A percentile compares a stretch with the other conserved stretches of the same genome.
phyloP scores from a whole-genome alignment of 2,329 filamentous ascomycete genomes.

The Aaosphaeria arxii region DNA sequence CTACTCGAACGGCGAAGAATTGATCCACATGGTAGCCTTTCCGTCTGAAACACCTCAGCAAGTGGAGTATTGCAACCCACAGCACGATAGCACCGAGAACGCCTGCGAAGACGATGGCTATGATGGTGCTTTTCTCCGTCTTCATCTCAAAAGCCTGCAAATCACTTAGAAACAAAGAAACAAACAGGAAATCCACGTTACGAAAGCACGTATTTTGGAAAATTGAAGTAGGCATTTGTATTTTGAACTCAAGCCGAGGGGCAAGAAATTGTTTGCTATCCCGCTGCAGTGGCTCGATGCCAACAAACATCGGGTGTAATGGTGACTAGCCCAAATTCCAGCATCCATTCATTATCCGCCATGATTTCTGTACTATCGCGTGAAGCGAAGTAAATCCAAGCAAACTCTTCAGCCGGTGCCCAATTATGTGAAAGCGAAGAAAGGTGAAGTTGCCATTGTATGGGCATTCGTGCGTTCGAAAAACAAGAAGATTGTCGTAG shows the following conservation, averaged over 20 bases:
- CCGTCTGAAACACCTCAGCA: constrained; percentile 14
- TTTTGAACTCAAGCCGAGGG: not conserved
- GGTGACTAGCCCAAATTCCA: no score
- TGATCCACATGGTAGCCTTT: constrained; percentile 12
- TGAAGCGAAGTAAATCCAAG: no score
- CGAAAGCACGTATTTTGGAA: not conserved
- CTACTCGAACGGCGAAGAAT: not conserved
- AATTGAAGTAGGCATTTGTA: not conserved
- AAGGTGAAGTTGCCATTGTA: no score
- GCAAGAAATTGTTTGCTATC: not conserved
- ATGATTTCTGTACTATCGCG: no score
- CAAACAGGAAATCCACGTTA: not conserved
- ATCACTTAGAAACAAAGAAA: not conserved
- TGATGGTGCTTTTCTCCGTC: constrained; percentile 12
- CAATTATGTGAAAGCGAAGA: no score
- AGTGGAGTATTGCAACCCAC: constrained; percentile 14
- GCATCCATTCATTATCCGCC: no score
- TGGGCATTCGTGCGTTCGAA: no score
- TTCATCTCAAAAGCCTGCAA: not conserved
- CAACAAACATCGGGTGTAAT: no score
- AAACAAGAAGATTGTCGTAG: no score
- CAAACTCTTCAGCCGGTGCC: no score
- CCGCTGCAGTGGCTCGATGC: not conserved
- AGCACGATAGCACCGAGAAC: constrained; percentile 18
- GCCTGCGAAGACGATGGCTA: constrained; percentile 15